phyloP scores from a whole-genome alignment of 2,329 filamentous ascomycete genomes.

The Gyromitra esculenta region DNA sequence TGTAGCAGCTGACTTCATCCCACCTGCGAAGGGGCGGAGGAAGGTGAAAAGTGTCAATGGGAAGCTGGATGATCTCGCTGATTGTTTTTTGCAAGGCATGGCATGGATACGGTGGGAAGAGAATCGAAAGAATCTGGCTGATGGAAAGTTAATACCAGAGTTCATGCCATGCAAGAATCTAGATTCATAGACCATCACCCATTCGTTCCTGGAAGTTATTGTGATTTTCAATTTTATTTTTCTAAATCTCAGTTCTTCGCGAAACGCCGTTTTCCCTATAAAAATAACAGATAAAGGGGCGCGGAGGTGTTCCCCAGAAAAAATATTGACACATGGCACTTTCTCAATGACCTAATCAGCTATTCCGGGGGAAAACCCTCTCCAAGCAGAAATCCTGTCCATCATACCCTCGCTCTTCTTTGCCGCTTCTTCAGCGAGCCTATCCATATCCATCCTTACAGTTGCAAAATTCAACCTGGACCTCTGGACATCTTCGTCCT shows the following conservation, averaged over 20 bases:
- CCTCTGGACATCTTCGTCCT: slow-evolving; percentile 75
- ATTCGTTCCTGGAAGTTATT: not conserved
- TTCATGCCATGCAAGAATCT: slow-evolving; percentile 21
- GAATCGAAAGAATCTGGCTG: slow-evolving; percentile 63
- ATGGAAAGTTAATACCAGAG: slow-evolving; percentile 58
- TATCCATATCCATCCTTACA: slow-evolving; percentile 58
- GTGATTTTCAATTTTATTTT: slow-evolving; percentile 8
- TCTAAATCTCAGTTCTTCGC: not conserved
- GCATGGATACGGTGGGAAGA: slow-evolving; percentile 80
- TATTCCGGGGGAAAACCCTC: slow-evolving; percentile 47
- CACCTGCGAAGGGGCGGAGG: slow-evolving; percentile 54
- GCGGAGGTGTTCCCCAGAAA: not conserved
- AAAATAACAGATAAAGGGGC: slow-evolving; percentile 15
- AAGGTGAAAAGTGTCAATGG: slow-evolving; percentile 56
- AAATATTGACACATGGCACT: slow-evolving; percentile 1
- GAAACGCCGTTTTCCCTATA: slow-evolving; percentile 28
- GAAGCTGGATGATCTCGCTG: slow-evolving; percentile 85
- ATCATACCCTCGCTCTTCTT: slow-evolving; percentile 66
- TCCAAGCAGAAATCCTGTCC: slow-evolving; percentile 51
- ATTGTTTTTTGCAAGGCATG: slow-evolving; percentile 79
- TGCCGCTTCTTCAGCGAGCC: slow-evolving; percentile 56
- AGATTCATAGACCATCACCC: slow-evolving; percentile 36
- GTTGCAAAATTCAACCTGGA: slow-evolving; percentile 73
- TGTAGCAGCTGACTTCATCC: slow-evolving; percentile 58
- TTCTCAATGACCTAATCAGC: slow-evolving; percentile 28